Percentiles rank a stretch among this genome's conserved stretches.
These are phyloP conservation scores for Ceratopteris richardii DNA, from an alignment of 75 land plant genomes.

Conservation along the genomic window DNA sequence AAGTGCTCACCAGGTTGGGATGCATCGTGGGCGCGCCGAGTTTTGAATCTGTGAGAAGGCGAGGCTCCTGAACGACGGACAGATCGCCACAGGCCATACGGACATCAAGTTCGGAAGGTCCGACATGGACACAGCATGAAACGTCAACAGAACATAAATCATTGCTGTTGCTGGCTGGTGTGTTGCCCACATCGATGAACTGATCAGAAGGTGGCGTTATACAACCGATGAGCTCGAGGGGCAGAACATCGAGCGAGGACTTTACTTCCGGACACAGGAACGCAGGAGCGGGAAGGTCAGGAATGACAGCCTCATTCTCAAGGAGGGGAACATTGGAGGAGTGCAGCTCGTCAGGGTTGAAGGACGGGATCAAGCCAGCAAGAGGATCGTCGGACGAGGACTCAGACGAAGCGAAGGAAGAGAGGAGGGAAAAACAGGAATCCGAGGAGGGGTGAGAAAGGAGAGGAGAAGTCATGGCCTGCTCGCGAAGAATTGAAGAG, in stretches of 20 bases:
- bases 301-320: neutral
- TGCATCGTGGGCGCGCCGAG: constrained; percentile 10
- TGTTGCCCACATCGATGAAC: neutral
- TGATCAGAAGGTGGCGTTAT: neutral
- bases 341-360: neutral
- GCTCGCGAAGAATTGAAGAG: neutral
- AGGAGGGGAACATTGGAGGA: neutral
- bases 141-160: neutral
- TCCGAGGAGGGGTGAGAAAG: neutral
- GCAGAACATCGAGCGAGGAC: neutral
- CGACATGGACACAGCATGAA: neutral
- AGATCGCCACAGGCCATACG: neutral
- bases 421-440: neutral
- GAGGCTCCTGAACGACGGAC: neutral
- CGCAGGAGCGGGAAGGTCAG: neutral
- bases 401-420: neutral
- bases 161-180: neutral
- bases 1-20: constrained; percentile 11
- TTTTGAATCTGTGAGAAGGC: neutral
- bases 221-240: neutral
- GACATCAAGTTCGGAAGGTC: neutral
- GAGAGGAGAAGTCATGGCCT: neutral
- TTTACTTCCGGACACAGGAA: neutral
- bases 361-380: neutral
- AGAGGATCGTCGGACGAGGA: neutral